These are phyloP conservation scores for Scutellaria barbata DNA, from an alignment of 257 asterid genomes.

Conservation along the genomic window DNA sequence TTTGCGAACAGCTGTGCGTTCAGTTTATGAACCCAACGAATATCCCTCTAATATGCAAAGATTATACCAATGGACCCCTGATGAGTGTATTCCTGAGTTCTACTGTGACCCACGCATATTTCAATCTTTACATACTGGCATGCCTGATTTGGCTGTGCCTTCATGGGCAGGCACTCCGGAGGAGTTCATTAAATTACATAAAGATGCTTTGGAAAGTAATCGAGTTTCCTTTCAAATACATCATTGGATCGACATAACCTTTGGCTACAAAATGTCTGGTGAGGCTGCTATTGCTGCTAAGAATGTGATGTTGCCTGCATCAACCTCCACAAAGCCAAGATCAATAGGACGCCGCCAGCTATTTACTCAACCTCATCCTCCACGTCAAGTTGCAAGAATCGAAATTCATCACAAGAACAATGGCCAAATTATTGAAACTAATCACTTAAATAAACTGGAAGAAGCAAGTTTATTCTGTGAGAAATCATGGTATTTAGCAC, in stretches of 20 bases:
- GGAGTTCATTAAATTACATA: constrained; percentile 86
- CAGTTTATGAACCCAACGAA: constrained; percentile 99
- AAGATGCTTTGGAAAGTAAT: constrained; percentile 78
- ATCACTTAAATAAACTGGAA: constrained; percentile 62
- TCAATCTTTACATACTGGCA: constrained; percentile 82
- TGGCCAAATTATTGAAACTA: constrained; percentile 42
- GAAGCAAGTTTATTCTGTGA: constrained; percentile 79
- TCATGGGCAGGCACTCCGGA: constrained; percentile 87
- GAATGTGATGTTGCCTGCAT: constrained; percentile 87
- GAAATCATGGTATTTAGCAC: constrained; percentile 68
- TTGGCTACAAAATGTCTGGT: constrained; percentile 95
- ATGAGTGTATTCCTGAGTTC: constrained; percentile 97
- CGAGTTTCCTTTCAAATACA: constrained; percentile 77
- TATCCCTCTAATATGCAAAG: constrained; percentile 98
- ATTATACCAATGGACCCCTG: constrained; percentile 97
- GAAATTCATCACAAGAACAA: constrained; percentile 34
- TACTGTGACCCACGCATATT: constrained; percentile 85
- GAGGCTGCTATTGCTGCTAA: constrained; percentile 88
- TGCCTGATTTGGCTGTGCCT: constrained; percentile 95
- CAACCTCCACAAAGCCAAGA: constrained; percentile 58
- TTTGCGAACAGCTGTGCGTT: constrained; percentile 83
- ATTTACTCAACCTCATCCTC: constrained; percentile 86
- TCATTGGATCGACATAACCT: constrained; percentile 94
- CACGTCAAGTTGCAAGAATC: constrained; percentile 51
- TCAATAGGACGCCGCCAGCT: constrained; percentile 93